Evolutionary conservation across 106 monocot species (phyloP).

Genomic region (Dendrobium chrysotoxum): DNA sequence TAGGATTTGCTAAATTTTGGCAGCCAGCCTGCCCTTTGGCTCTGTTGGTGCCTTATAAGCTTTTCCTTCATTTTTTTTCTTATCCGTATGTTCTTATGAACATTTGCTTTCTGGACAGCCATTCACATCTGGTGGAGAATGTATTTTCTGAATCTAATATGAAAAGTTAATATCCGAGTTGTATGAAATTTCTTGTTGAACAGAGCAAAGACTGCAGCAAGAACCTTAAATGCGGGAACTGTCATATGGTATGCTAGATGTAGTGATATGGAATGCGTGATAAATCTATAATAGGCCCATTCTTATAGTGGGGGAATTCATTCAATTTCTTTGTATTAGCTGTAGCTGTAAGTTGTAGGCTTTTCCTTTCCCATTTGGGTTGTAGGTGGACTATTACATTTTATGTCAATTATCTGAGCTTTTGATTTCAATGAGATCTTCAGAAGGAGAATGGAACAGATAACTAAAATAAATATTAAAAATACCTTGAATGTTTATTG

Average conservation of each 20-base stretch:
- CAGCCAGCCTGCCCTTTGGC: not conserved
- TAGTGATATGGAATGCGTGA: not conserved
- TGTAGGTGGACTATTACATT: not conserved
- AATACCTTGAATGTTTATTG: not conserved
- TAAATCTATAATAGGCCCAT: not conserved
- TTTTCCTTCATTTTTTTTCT: not conserved
- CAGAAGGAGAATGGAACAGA: not conserved
- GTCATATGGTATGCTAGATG: not conserved
- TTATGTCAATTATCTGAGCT: not conserved
- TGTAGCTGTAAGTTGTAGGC: not conserved
- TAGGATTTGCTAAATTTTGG: not conserved
- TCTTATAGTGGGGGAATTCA: not conserved
- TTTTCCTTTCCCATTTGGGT: not conserved
- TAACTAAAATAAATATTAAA: not conserved
- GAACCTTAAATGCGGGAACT: not conserved
- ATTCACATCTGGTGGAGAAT: not conserved
- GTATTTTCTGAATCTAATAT: too few species aligned
- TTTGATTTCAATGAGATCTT: not conserved
- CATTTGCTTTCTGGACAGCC: not conserved
- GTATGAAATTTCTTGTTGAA: not conserved
- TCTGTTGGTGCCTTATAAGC: not conserved
- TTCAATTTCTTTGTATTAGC: not conserved
- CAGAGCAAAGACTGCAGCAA: not conserved
- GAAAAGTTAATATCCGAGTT: too few species aligned
- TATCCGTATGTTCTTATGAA: not conserved